Base-by-base conservation (phyloP, 306 rosid species). In the Corylus americana region DNA sequence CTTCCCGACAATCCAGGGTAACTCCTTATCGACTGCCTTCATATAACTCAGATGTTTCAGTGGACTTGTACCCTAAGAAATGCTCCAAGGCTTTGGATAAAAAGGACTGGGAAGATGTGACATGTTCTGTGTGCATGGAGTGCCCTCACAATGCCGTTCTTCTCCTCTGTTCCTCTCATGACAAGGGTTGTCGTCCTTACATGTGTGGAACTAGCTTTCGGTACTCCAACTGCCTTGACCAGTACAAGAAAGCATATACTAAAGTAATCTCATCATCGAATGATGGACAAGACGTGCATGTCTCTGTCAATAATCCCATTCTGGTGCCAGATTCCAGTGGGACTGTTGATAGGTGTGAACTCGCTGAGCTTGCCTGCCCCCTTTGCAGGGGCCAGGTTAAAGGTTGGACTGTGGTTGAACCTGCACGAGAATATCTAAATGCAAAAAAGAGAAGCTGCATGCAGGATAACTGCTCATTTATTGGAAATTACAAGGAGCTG, bases 361-460 rank as follows among this genome's bases (percentile, higher is more conserved):
- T 74, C 80, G 62, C 86, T 0, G 96, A 93, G 74, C 89, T 88
- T 78, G 90, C 92, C 12, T 95, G 96, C 85, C 98, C 94, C 80
- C 84, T 88, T 70, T 90, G 94, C 74, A 76, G 97, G 76, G 98
- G 91, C 74, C 90, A 90, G 85, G 99, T 96, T 84, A 96, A 96
- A 77, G 99, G 99, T 74, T 96, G 99, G 98, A 96, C 99, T 14
- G 97, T 96, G 74, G 96, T 96, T 78, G 96, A 96, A 78, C 93
- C 94, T 63, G 98, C 93, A 45, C 86, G 99, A 66, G 96, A 89
- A 55, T 90, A 69, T 82, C 90, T 96, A n/a, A 93, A 96, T 83
- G 90, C 88, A 17, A 96, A 96, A 85, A 84, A 75, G 87, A 87
- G 99, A 82, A 87, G 88, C 86, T 96, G 99, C 85, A 89, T 93